Evolutionary conservation across 179 eudicot genomes (phyloP), one percentile per base, ranked within the genome.

Genomic region (Amaranthus tricolor): DNA sequence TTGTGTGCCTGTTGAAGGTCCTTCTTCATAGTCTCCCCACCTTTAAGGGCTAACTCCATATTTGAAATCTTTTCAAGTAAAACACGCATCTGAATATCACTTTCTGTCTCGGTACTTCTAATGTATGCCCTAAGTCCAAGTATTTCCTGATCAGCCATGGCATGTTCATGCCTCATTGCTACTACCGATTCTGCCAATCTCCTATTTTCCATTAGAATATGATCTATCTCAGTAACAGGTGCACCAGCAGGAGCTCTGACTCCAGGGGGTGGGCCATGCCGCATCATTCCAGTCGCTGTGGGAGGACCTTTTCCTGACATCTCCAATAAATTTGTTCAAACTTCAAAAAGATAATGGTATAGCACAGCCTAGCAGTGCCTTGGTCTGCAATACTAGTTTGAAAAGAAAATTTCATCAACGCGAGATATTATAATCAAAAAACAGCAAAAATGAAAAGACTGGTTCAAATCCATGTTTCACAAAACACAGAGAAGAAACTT

Each of bases 61-160:
- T 92, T 90, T 40, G 86, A 89, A 82, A 83, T 89, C 86, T 89
- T 94, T 43, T 90, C 96, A 72, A 85, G 77, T 68, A 90, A 82
- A 70, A 85, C 83, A 44, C 88, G 82, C 67, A 89, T 85, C 74
- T 89, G 92, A 66, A 92, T 88, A 81, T 94, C 94, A 21, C 89
- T 87, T 77, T 90, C 98, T 12, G 89, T 84, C 70, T 86, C 87
- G 49, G 78, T 85, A 77, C 92, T 91, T 80, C 87, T 84, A 52
- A 91, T 87, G 56, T 88, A 90, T 63, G 88, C 88, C 82, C 76
- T 83, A 58, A 86, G 65, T 79, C 82, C 83, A 60, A 86, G 86
- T 73, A 82, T 80, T 78, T 94, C 92, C 58, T 82, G 81, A 71
- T 88, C 85, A 74, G 88, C 79, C 58, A 82, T 85, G 56, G 67